Conservation (phyloP, 441 rosid genomes). For the Mallotus japonicus region DNA sequence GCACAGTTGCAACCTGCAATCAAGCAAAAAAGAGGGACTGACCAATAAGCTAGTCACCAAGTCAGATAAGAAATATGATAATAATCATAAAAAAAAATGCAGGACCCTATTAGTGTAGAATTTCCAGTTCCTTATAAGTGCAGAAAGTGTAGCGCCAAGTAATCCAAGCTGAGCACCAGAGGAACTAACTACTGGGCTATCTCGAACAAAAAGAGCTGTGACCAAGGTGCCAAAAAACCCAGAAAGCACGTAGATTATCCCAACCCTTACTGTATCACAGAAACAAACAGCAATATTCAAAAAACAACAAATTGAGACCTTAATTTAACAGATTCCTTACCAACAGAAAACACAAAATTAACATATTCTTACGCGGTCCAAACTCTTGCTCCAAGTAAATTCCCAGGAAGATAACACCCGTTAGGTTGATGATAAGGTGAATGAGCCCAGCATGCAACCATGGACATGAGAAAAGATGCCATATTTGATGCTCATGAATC, state of each 20-base stretch:
- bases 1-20: slow-evolving; percentile 61
- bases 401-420: slow-evolving; percentile 52
- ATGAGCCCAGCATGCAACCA: slow-evolving; percentile 73
- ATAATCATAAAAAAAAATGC: background rate
- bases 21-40: slow-evolving; percentile 21
- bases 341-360: slow-evolving; percentile 4
- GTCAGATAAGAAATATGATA: background rate
- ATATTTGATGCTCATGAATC: slow-evolving; percentile 40
- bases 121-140: slow-evolving; percentile 62
- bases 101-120: slow-evolving; percentile 61
- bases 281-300: slow-evolving; percentile 20
- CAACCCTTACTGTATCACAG: slow-evolving; percentile 59
- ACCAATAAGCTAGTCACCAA: slow-evolving; percentile 9
- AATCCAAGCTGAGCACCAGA: slow-evolving; percentile 69
- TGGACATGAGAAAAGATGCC: slow-evolving; percentile 61
- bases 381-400: slow-evolving; percentile 76
- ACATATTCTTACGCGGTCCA: slow-evolving; percentile 56
- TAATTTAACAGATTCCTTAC: background rate
- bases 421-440: slow-evolving; percentile 65
- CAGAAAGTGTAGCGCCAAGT: slow-evolving; percentile 73
- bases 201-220: slow-evolving; percentile 56
- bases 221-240: slow-evolving; percentile 60
- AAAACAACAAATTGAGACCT: background rate
- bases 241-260: slow-evolving; percentile 64
- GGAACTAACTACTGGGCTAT: slow-evolving; percentile 63